Conservation (phyloP, 441 rosid genomes). For the Euphorbia celastroides region DNA sequence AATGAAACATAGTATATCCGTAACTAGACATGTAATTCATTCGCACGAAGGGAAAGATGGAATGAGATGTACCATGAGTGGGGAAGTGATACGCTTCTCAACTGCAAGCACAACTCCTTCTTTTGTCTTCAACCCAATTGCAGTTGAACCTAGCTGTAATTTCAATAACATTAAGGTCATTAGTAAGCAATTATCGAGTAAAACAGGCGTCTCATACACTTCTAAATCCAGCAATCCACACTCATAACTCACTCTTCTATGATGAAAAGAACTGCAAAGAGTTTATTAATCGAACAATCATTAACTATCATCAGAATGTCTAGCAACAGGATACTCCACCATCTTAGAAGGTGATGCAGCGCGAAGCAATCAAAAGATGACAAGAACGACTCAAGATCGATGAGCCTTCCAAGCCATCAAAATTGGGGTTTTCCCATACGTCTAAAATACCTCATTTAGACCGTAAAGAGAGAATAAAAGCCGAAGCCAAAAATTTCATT, state of each 20-base stretch:
- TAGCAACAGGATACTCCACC: neutral
- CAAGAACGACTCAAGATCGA: no score
- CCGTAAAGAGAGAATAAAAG: no score
- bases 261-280: neutral
- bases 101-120: slow-evolving; percentile 98
- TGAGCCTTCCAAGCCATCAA: no score
- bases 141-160: slow-evolving; percentile 90
- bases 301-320: neutral
- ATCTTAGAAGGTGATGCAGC: neutral
- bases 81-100: slow-evolving; percentile 96
- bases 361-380: no score
- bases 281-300: neutral
- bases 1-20: neutral
- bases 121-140: slow-evolving; percentile 90
- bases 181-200: neutral
- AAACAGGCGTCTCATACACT: slow-evolving; percentile 1
- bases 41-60: slow-evolving; percentile 3
- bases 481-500: no score
- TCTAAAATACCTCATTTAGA: no score
- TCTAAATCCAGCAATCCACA: neutral
- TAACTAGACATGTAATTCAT: neutral
- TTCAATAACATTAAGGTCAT: neutral
- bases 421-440: no score
- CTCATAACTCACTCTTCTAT: neutral
- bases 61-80: slow-evolving; percentile 56